Base-by-base conservation (phyloP, 768 basidiomycete genomes). In the Collybiopsis confluens region DNA sequence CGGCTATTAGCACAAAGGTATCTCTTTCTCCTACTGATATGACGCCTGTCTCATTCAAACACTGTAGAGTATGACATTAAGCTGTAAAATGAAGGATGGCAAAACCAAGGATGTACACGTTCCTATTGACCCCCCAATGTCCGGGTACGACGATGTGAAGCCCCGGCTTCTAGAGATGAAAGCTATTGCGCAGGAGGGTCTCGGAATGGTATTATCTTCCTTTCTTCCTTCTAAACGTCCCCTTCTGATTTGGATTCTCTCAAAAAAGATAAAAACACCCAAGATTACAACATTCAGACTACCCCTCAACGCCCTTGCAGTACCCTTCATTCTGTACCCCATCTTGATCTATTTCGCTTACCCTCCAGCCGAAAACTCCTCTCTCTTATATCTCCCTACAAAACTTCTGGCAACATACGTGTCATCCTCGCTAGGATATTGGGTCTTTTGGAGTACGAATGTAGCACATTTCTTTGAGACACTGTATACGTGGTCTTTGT, bases 151-250 rank as follows among this genome's bases (percentile, higher is more conserved):
- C 1, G 90, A 90, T 33, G 89, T 92, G 23, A 91, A 90, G 62
- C 88, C 88, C 2, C 81, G 90, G 8, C 65, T 92, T 21, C 68
- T 92, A 20, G 74, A 81, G 52, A 92, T 92, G 90, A 91, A 90
- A 62, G 82, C 82, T 0, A 74, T 88, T 23, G 87, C 90, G 0
- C 87, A 92, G 62, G 88, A 88, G 63, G 77, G 81, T 1, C 76
- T 92, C 16, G 90, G 90, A 24, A 90, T 88, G 86, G 89, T 86
- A 53, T 23, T 67, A 6, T 11, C n/a, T 23, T 54, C 37, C 16
- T 27, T 35, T 46, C 7, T 11, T 42, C n/a, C 27, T 10, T 18
- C 24, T 47, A 18, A 15, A 9, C 10, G 54, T 33, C 9, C 24
- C 28, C 18, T 51, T 23, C n/a, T n/a, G n/a, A n/a, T n/a, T n/a